Conservation (phyloP, 352 stramenopile genomes). For the Pythium folliculosum region DNA sequence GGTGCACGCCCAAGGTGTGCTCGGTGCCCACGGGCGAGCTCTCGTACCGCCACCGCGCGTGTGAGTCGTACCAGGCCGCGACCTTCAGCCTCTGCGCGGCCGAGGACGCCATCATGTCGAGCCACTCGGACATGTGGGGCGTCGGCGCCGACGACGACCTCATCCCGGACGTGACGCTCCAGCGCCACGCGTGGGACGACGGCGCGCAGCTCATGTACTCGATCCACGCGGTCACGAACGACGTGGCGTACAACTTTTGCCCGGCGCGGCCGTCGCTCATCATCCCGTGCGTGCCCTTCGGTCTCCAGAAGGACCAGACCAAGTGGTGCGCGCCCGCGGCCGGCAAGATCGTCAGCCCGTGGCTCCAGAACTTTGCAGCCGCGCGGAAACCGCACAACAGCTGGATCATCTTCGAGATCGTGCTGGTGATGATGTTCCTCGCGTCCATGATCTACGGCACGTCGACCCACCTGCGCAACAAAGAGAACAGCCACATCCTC, state of each 20-base stretch:
- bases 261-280: slow-evolving; percentile 49
- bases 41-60: slow-evolving; percentile 46
- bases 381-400: slow-evolving; percentile 52
- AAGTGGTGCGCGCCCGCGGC: slow-evolving; percentile 42
- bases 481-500: slow-evolving; percentile 10
- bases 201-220: slow-evolving; percentile 56
- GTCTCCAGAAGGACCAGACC: slow-evolving; percentile 32
- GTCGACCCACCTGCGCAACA: slow-evolving; percentile 12
- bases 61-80: slow-evolving; percentile 45
- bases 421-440: slow-evolving; percentile 53
- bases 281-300: slow-evolving; percentile 61
- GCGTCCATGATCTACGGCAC: slow-evolving; percentile 26
- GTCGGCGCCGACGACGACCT: slow-evolving; percentile 53
- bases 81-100: slow-evolving; percentile 56
- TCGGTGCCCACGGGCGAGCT: slow-evolving; percentile 29
- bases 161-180: slow-evolving; percentile 50
- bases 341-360: slow-evolving; percentile 42
- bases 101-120: slow-evolving; percentile 36
- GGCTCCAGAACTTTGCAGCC: slow-evolving; percentile 56
- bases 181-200: slow-evolving; percentile 53
- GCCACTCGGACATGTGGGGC: slow-evolving; percentile 56
- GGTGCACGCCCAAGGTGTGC: slow-evolving; percentile 40
- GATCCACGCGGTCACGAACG: slow-evolving; percentile 45
- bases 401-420: slow-evolving; percentile 62
- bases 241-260: slow-evolving; percentile 55